Conservation (phyloP, 768 basidiomycete species). For the Obba rivulosa region DNA sequence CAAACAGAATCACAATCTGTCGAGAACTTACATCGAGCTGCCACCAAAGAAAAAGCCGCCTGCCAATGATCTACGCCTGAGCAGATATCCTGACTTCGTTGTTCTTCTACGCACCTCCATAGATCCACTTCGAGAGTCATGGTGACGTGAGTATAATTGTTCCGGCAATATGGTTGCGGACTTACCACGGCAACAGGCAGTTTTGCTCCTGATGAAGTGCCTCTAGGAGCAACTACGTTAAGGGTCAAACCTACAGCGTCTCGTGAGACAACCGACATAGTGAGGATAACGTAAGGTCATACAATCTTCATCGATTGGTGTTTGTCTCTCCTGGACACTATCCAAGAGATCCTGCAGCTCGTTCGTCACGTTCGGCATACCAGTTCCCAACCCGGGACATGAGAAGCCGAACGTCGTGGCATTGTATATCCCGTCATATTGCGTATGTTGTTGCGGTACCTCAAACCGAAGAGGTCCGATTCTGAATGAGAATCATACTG, state of each 20-base stretch:
- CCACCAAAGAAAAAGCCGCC: conserved; percentile 41
- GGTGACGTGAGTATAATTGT: neutral
- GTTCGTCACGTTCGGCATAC: conserved; percentile 9
- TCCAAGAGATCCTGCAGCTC: conserved; percentile 17
- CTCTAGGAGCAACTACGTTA: conserved; percentile 20
- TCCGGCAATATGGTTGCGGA: neutral
- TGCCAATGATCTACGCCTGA: neutral
- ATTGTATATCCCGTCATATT: conserved; percentile 28
- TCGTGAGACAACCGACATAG: neutral
- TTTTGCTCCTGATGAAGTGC: conserved; percentile 5
- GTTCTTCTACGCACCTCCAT: conserved; percentile 13
- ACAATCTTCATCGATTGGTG: conserved; percentile 12
- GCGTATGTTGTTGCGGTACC: conserved; percentile 17
- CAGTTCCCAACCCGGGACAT: conserved; percentile 33
- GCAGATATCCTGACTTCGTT: too few relatives aligned
- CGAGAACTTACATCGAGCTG: conserved; percentile 6
- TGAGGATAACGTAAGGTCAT: neutral
- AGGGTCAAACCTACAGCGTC: conserved; percentile 15
- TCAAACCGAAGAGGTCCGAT: conserved; percentile 19
- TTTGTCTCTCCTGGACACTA: neutral
- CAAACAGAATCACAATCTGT: too few relatives aligned
- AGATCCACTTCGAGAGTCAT: conserved; percentile 18
- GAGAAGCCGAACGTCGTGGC: conserved; percentile 33
- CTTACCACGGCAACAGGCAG: conserved; percentile 15
- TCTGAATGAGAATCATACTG: neutral